Evolutionary conservation across 306 rosid genomes (phyloP).

Genomic region (Sophora flavescens): DNA sequence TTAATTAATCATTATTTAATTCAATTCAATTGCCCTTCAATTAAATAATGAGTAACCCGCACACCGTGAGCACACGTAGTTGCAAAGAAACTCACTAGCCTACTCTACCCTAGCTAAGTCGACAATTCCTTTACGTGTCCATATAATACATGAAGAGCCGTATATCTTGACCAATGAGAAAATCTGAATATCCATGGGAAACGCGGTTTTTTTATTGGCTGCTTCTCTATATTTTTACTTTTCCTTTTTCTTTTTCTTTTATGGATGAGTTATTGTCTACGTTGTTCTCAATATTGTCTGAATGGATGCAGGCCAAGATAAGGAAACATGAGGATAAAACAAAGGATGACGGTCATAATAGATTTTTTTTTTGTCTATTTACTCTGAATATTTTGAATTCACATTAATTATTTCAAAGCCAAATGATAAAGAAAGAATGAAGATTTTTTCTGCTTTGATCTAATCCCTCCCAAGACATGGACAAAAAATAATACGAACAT

Average conservation of each 20-base stretch:
- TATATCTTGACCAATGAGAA: slow-evolving; percentile 67
- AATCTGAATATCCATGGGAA: slow-evolving; percentile 42
- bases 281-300: slow-evolving; percentile 42
- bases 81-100: slow-evolving; percentile 60
- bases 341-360: slow-evolving; percentile 7
- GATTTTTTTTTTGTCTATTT: slow-evolving; percentile 47
- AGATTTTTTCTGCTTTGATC: slow-evolving; percentile 48
- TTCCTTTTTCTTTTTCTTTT: slow-evolving; percentile 13
- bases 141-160: slow-evolving; percentile 60
- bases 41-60: slow-evolving; percentile 26
- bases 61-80: slow-evolving; percentile 46
- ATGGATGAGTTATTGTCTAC: slow-evolving; percentile 29
- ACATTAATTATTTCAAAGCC: slow-evolving; percentile 57
- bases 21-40: neutral
- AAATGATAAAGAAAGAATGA: slow-evolving; percentile 58
- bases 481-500: slow-evolving; percentile 69
- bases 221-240: neutral
- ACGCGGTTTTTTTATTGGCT: neutral
- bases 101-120: slow-evolving; percentile 43
- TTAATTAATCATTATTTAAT: slow-evolving; percentile 8
- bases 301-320: neutral
- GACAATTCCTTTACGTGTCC: slow-evolving; percentile 65
- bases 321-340: slow-evolving; percentile 32
- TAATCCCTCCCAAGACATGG: slow-evolving; percentile 55
- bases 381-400: slow-evolving; percentile 46